These are phyloP conservation scores for Musa acuminata DNA, from an alignment of 176 grass and related monocot genomes.

Conservation along the genomic window DNA sequence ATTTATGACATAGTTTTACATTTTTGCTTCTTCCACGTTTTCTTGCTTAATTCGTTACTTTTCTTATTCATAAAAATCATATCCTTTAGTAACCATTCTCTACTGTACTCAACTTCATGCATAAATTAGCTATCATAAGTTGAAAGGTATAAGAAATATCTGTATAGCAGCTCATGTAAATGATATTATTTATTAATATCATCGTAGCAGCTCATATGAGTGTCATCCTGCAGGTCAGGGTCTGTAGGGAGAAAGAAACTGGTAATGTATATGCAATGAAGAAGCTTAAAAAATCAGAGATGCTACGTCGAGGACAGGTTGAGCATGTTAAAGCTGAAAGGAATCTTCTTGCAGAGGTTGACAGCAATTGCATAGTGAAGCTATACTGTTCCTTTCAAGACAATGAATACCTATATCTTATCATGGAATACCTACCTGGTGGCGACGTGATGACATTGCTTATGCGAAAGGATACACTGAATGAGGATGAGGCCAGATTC, in stretches of 20 bases:
- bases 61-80: too few relatives aligned
- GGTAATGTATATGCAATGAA: constrained; percentile 97
- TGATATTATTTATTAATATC: background rate
- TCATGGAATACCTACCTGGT: constrained; percentile 97
- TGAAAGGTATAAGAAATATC: too few relatives aligned
- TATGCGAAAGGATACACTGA: constrained; percentile 92
- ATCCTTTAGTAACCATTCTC: too few relatives aligned
- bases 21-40: too few relatives aligned
- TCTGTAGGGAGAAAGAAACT: constrained; percentile 81
- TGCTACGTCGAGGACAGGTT: constrained; percentile 96
- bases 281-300: constrained; percentile 95
- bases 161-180: too few relatives aligned
- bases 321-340: constrained; percentile 99
- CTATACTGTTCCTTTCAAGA: constrained; percentile 96
- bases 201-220: background rate
- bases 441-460: constrained; percentile 98
- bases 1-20: background rate
- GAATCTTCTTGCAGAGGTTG: constrained; percentile 95
- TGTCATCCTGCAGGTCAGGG: constrained; percentile 62
- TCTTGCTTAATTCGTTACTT: too few relatives aligned
- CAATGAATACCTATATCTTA: constrained; percentile 79
- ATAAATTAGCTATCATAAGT: too few relatives aligned
- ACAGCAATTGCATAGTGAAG: constrained; percentile 90
- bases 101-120: too few relatives aligned
- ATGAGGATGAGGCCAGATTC: constrained; percentile 79